Conservation (phyloP, 2,329 filamentous ascomycete genomes). For the Beauveria medogensis region DNA sequence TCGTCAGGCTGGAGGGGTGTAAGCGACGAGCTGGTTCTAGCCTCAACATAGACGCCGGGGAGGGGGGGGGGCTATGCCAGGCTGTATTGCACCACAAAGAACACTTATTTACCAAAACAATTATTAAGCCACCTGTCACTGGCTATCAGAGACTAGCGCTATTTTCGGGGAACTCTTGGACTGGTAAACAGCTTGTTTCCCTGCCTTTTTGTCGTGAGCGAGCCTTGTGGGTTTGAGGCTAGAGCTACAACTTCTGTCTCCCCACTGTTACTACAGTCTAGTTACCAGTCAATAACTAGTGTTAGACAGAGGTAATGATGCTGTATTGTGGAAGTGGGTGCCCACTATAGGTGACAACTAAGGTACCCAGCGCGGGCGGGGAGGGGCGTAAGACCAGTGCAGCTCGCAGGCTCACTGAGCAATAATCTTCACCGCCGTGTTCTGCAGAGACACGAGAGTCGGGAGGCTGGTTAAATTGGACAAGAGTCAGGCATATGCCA, state of each 20-base stretch:
- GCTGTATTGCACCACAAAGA: background rate
- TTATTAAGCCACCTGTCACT: background rate
- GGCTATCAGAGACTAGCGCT: background rate
- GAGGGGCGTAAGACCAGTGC: background rate
- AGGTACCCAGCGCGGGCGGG: too few relatives aligned
- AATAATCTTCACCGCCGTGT: background rate
- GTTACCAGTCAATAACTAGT: too few relatives aligned
- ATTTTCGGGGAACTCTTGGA: too few relatives aligned
- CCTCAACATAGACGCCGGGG: background rate
- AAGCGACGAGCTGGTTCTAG: background rate
- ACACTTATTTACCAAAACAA: background rate
- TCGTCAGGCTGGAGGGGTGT: background rate
- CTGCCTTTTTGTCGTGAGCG: background rate
- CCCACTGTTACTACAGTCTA: too few relatives aligned
- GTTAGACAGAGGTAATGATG: too few relatives aligned
- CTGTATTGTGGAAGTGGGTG: too few relatives aligned
- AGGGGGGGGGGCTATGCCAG: background rate
- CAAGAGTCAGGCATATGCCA: background rate
- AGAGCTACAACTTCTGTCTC: background rate
- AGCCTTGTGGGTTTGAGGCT: conserved; percentile 1
- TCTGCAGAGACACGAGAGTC: background rate
- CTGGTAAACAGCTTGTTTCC: background rate
- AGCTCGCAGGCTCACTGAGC: background rate
- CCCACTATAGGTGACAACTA: too few relatives aligned
- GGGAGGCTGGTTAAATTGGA: background rate